Conservation (phyloP, 495 filamentous ascomycete genomes). For the Trichoderma gamsii region DNA sequence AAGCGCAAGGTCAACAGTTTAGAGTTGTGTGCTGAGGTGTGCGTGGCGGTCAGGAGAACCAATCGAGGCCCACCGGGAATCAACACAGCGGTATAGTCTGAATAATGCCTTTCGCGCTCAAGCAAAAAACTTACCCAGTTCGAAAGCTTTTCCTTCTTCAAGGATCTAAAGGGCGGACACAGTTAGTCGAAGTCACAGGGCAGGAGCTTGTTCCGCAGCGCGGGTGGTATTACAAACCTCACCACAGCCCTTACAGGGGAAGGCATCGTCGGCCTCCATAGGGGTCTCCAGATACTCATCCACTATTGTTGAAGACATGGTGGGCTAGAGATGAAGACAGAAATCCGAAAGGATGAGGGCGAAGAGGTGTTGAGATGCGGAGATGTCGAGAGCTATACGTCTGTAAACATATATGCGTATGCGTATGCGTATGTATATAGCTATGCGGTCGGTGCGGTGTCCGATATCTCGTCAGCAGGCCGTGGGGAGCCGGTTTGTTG, state of each 20-base stretch:
- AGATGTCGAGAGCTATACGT: neutral
- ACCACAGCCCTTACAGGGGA: constrained; percentile 95
- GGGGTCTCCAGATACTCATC: constrained; percentile 68
- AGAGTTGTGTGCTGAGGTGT: neutral
- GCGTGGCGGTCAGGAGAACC: constrained; percentile 7
- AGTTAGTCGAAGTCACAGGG: constrained; percentile 20
- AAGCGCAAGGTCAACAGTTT: constrained; percentile 8
- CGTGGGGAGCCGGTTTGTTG: neutral
- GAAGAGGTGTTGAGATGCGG: neutral
- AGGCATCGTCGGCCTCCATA: constrained; percentile 84
- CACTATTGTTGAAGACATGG: constrained; percentile 27
- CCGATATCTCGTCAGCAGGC: neutral
- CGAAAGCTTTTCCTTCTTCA: constrained; percentile 97
- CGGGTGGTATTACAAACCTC: constrained; percentile 53
- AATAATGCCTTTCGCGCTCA: neutral
- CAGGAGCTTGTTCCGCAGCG: constrained; percentile 2
- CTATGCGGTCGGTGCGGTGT: constrained; percentile 2
- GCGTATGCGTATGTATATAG: neutral
- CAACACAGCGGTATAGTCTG: neutral
- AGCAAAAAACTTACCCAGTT: constrained; percentile 66
- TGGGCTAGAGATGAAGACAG: neutral
- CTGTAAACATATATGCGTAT: neutral
- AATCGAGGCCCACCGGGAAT: neutral
- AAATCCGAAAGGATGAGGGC: neutral
- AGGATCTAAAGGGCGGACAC: constrained; percentile 59